Conservation (phyloP, 2,329 filamentous ascomycete genomes). For the Chaetomiaceae sp. region DNA sequence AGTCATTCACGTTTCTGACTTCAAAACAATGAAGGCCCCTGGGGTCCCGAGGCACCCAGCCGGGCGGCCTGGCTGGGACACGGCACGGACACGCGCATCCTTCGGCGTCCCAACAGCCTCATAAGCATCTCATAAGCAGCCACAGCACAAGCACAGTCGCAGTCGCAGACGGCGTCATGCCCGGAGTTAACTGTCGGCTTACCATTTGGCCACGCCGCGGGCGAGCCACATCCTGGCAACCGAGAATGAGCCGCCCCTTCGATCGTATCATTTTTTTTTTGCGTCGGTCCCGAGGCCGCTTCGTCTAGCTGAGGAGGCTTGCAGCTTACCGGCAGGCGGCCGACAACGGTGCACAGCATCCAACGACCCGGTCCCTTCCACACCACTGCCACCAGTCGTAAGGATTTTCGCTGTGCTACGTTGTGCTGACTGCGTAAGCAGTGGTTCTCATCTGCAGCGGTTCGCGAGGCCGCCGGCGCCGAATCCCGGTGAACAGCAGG, state of each 20-base stretch:
- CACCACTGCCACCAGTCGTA: too few species aligned
- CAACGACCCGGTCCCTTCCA: too few species aligned
- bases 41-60: neutral
- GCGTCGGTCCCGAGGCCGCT: conserved; percentile 15
- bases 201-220: too few species aligned
- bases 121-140: conserved; percentile 26
- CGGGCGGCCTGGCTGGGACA: conserved; percentile 9
- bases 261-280: neutral
- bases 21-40: conserved; percentile 5
- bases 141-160: neutral
- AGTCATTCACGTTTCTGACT: neutral
- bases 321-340: neutral
- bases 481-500: too few species aligned
- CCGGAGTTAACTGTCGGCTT: conserved; percentile 1
- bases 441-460: too few species aligned
- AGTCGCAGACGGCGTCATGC: neutral
- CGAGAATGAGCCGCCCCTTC: conserved; percentile 18
- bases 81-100: conserved; percentile 19
- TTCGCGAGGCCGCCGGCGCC: too few species aligned
- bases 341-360: neutral
- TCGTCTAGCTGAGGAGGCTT: neutral
- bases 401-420: too few species aligned
- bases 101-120: conserved; percentile 11
- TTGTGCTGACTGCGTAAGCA: too few species aligned
- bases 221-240: conserved; percentile 4